Evolutionary conservation across 2,329 filamentous ascomycete genomes (phyloP).

Genomic region (Sarocladium kiliense): DNA sequence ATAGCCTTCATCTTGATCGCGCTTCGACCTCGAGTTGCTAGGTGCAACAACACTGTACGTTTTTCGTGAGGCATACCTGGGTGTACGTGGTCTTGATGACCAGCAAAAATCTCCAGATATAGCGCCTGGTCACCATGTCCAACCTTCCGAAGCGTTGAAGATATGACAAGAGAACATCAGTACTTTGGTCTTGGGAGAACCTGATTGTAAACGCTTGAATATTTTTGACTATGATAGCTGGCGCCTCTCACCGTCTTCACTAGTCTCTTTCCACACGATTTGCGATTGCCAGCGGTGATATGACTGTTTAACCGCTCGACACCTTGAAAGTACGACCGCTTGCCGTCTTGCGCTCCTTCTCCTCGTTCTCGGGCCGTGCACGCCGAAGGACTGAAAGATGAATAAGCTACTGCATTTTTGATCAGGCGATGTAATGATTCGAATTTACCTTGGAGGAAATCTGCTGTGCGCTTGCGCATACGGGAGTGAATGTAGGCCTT

Average conservation of each 20-base stretch:
- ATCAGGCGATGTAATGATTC: not conserved
- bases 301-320: slow-evolving; percentile 28
- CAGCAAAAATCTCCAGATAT: too few species aligned
- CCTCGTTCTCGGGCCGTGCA: slow-evolving; percentile 90
- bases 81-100: too few species aligned
- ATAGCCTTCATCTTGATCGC: too few species aligned
- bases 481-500: slow-evolving; percentile 99
- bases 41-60: too few species aligned
- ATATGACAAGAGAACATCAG: too few species aligned
- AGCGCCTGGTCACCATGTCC: too few species aligned
- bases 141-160: too few species aligned
- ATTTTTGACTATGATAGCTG: not conserved
- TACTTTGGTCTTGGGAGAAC: not conserved
- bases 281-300: too few species aligned
- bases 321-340: slow-evolving; percentile 86
- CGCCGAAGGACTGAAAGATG: slow-evolving; percentile 72
- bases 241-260: not conserved
- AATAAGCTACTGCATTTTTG: not conserved
- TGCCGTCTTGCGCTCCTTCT: slow-evolving; percentile 97
- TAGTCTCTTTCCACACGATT: not conserved
- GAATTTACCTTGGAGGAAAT: slow-evolving; percentile 86
- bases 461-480: slow-evolving; percentile 95
- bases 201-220: not conserved
- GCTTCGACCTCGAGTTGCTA: too few species aligned
- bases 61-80: too few species aligned